Evolutionary conservation across 495 filamentous ascomycete species (phyloP).

Genomic region (Lasiosphaeria hispida): DNA sequence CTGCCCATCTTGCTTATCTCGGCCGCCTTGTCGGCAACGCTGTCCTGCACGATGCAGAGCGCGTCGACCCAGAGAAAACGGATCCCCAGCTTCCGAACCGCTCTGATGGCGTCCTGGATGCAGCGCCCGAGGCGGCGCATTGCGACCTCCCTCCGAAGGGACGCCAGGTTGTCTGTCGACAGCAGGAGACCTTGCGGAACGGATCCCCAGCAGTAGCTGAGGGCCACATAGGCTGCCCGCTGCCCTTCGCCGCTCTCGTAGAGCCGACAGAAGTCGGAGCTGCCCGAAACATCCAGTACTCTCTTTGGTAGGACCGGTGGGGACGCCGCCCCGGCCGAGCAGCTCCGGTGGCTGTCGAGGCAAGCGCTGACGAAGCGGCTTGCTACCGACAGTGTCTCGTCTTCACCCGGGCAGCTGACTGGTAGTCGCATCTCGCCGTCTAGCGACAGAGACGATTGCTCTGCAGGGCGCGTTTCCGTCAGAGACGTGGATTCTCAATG

Average conservation of each 20-base stretch:
- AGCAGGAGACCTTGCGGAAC: background rate
- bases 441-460: too few relatives aligned
- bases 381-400: too few relatives aligned
- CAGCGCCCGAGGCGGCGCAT: background rate
- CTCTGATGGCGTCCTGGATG: background rate
- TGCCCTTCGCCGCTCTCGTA: too few relatives aligned
- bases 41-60: conserved; percentile 4
- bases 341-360: background rate
- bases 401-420: too few relatives aligned
- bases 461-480: too few relatives aligned
- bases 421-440: too few relatives aligned
- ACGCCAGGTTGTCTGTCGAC: background rate
- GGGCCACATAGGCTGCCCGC: background rate
- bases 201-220: background rate
- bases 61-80: background rate
- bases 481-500: too few relatives aligned
- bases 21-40: too few relatives aligned
- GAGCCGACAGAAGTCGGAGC: background rate
- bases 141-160: background rate
- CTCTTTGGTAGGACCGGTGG: background rate
- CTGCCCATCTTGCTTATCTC: too few relatives aligned
- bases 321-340: background rate
- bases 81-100: background rate
- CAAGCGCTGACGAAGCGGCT: too few relatives aligned
- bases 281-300: background rate